Evolutionary conservation across 225 moss, liverwort and hornwort genomes (phyloP), one percentile per base, ranked within the genome.

Genomic region (Climacium dendroides): DNA sequence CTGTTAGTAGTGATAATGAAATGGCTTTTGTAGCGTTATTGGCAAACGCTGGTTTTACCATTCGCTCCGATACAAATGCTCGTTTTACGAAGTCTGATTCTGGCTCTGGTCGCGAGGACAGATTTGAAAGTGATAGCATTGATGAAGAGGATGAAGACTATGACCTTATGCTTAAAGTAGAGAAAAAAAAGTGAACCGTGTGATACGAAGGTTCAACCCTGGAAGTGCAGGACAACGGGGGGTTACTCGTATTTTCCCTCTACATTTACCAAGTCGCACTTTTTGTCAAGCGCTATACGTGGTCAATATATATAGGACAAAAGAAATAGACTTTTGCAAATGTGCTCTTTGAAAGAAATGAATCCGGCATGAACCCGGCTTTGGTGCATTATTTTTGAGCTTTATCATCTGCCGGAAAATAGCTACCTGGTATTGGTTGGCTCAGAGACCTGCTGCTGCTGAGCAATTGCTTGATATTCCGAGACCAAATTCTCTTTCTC

Each of bases 41-140:
- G 82, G 94, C 89, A 81, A 91, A 87, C 73, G 91, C 89, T 76
- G 93, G 91, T 74, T 93, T 93, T 37, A 89, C 91, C 85, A 87
- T 91, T 65, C 87, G 88, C 47, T 79, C 89, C 17, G 91, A 93
- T 9, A 24, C 85, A 62, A 89, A 89, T 81, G 93, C 91, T 18
- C 58, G 83, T 55, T 89, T 91, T 85, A 30, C 69, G 15, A 88
- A 78, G 57, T 86, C 73, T 59, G 86, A 54, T 43, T 92, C 89
- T 58, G 87, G 65, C 13, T 82, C 88, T 84, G 81, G 87, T 61
- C 74, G 72, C 35, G 88, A 80, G 64, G 83, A 84, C 37, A 87
- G n/a, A 61, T 86, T 86, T 66, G 89, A 80, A 39, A 62, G 20
- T 62, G 81, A 34, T 53, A 82, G 79, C 63, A 30, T 41, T 57